Evolutionary conservation across 75 land plant species (phyloP), one percentile per base, ranked within the genome.

Genomic region (Sequoia sempervirens): DNA sequence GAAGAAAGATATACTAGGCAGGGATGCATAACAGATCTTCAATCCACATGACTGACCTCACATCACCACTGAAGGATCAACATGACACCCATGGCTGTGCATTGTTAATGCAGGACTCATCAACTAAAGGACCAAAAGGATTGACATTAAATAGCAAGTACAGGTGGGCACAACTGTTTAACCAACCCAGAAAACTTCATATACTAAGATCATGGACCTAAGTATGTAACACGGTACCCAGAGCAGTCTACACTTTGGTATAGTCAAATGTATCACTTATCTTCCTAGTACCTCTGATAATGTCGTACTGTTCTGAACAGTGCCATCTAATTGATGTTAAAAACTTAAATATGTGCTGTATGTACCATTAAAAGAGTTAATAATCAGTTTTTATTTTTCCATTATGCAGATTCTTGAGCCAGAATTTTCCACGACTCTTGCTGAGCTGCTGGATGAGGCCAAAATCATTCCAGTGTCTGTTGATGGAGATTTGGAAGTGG

Each of bases 371-470:
- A 13, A 70, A 32, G 34, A 70, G 36, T 70, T 70, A 70, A 70
- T 70, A 32, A 10, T 30, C 36, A 13, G 15, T 1, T 32, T 8
- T 10, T 69, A 1, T 70, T 23, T 70, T 70, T 30, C 13, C 15
- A 84, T 58, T 69, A 58, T 68, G 54, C 87, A 90, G 61, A 84
- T 96, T 58, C 84, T 87, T 32, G 96, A 94, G 80, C 98, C 98
- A 38, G 84, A 83, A 80, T 96, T 92, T 84, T 86, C 68, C 32
- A 95, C 91, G 92, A 92, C 92, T 0, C 89, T 97, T 13, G 93
- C 92, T 47, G 98, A 97, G 94, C 93, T 97, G 30, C 91, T 97
- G 81, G 98, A 97, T 82, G 98, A 97, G 87, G 93, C 98, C 82
- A 83, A 90, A 43, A 96, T 97, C 20, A 93, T 94, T 72, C 99